Evolutionary conservation across 2,329 filamentous ascomycete genomes (phyloP).

Genomic region (Aspergillus brunneoviolaceus): DNA sequence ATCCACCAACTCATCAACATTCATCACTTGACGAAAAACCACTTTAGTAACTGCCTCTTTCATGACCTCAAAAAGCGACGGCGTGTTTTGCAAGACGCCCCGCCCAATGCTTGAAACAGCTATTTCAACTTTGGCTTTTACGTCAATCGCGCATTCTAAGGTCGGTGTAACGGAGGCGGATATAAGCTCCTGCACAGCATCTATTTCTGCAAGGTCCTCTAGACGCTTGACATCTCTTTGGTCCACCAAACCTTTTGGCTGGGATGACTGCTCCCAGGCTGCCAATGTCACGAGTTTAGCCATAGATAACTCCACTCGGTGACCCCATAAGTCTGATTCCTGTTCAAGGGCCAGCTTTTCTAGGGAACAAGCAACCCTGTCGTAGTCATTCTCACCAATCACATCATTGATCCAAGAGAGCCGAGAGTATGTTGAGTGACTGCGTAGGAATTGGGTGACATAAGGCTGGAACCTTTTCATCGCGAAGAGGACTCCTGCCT

Average conservation of each 20-base stretch:
- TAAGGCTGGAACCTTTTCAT: conserved; percentile 69
- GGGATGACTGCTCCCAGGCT: conserved; percentile 45
- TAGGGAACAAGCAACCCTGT: conserved; percentile 69
- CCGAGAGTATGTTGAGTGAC: conserved; percentile 68
- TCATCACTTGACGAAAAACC: conserved; percentile 68
- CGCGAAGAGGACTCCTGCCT: conserved; percentile 66
- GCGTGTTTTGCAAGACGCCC: conserved; percentile 56
- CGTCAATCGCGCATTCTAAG: conserved; percentile 72
- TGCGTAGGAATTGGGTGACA: conserved; percentile 76
- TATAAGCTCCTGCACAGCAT: conserved; percentile 76
- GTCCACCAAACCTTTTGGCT: conserved; percentile 33
- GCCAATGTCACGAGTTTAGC: conserved; percentile 79
- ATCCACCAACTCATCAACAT: conserved; percentile 55
- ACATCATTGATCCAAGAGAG: conserved; percentile 96
- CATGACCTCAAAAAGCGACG: conserved; percentile 68
- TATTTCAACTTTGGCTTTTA: conserved; percentile 72
- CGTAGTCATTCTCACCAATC: conserved; percentile 70
- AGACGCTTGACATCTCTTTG: conserved; percentile 53
- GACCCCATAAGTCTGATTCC: conserved; percentile 84
- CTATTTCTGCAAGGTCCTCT: conserved; percentile 65
- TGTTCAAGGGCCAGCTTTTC: conserved; percentile 66
- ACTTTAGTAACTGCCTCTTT: conserved; percentile 68
- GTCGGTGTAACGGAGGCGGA: conserved; percentile 69
- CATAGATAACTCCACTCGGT: conserved; percentile 87
- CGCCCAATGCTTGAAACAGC: conserved; percentile 67